Evolutionary conservation across 257 asterid species (phyloP), one percentile per base, ranked within the genome.

Genomic region (Fraxinus anomala): DNA sequence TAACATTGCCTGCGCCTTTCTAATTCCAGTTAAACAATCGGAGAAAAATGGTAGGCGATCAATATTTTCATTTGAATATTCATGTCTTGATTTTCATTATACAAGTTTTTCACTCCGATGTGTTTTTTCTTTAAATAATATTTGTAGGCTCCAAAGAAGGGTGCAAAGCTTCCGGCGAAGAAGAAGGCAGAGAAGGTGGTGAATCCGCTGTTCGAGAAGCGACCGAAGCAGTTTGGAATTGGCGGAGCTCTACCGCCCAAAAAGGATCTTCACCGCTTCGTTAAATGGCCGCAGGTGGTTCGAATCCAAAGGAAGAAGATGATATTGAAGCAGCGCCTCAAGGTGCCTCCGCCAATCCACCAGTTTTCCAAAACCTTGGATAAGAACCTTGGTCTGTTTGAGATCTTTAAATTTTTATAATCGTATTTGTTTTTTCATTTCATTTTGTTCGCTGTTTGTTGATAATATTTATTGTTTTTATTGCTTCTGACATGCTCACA

Each of bases 191-290:
- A 69, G 3, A 69, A 69, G 28, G 73, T 33, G 3, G 73, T 69
- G 73, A 69, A 69, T 69, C 73, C 73, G 3, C 44, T 69, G 5
- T 69, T 69, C 28, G 73, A 69, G 30, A 69, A 69, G 73, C 42
- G 73, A n/a, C 73, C 73, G n/a, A 69, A 69, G 73, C 73, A 69
- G 28, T 69, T 69, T 37, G 49, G 73, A 17, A 69, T 69, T 34
- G 73, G 73, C 11, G 73, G 73, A 69, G 26, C 44, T 69, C 47
- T 69, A 21, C 73, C 49, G 24, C 73, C 73, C 49, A 69, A 69
- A 23, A 69, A 34, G 28, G 73, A 69, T 37, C 49, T 69, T 17
- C 42, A 33, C 49, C 73, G 73, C 11, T 69, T 69, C 26, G 73
- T 69, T 47, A 69, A 31, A 37, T 69, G 73, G 49, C 73, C 73